phyloP scores from a whole-genome alignment of 1,139 yeast species.

The Protomyces pachydermus region DNA sequence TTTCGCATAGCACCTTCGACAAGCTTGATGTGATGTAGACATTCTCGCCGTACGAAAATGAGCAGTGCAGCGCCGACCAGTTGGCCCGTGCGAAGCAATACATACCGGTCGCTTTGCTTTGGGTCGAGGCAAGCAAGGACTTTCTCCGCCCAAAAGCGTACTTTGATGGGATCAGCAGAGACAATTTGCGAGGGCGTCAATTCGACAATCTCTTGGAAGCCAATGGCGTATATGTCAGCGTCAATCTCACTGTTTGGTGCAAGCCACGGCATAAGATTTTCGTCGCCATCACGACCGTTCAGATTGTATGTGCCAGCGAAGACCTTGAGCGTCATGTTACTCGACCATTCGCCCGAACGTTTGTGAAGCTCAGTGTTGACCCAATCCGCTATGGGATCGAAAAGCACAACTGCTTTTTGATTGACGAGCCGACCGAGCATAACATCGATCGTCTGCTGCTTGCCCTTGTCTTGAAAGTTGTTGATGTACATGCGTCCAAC shows the following conservation, averaged over 20 bases:
- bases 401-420: constrained; percentile 66
- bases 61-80: constrained; percentile 85
- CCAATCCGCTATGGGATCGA: constrained; percentile 82
- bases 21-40: constrained; percentile 60
- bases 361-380: constrained; percentile 58
- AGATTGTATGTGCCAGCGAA: constrained; percentile 86
- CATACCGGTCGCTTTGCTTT: constrained; percentile 45
- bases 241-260: constrained; percentile 62
- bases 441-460: constrained; percentile 81
- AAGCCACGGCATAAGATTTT: constrained; percentile 64
- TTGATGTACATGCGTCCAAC: constrained; percentile 93
- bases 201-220: constrained; percentile 89
- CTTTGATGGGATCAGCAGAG: constrained; percentile 67
- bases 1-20: constrained; percentile 77
- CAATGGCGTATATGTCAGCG: constrained; percentile 69
- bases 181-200: constrained; percentile 86
- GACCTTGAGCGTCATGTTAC: constrained; percentile 54
- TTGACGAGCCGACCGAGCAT: constrained; percentile 73
- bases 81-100: constrained; percentile 77
- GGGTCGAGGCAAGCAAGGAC: constrained; percentile 55
- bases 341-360: constrained; percentile 56
- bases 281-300: constrained; percentile 58
- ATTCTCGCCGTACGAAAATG: constrained; percentile 61
- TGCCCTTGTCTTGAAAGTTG: constrained; percentile 86
- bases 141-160: constrained; percentile 72